Evolutionary conservation across 371 early-diverging fungal genomes (phyloP).

Genomic region (Haplosporangium sp.): DNA sequence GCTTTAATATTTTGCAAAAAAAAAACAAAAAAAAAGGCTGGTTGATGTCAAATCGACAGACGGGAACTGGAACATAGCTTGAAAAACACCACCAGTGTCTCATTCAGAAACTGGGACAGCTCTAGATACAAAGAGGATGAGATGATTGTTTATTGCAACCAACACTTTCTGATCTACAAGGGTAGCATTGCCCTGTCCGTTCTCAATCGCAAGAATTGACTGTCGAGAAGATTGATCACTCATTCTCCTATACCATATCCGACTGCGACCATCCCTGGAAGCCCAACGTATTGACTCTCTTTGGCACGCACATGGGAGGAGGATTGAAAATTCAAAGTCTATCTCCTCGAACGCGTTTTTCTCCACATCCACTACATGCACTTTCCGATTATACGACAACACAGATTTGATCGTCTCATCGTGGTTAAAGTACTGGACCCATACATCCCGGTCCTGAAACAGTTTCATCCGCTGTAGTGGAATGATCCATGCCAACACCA

Average conservation of each 20-base stretch:
- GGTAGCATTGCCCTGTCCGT: no score
- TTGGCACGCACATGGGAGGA: no score
- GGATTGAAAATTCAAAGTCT: not conserved
- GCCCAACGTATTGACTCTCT: not conserved
- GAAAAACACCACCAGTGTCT: no score
- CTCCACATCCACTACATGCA: conserved; percentile 35
- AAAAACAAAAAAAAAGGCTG: conserved; percentile 1
- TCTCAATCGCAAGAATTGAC: no score
- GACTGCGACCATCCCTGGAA: conserved; percentile 4
- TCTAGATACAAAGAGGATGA: no score
- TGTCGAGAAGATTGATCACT: no score
- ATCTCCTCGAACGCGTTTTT: conserved; percentile 12
- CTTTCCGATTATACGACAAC: conserved; percentile 3
- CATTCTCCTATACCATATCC: not conserved
- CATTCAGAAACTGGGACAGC: not conserved
- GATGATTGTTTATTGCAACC: no score
- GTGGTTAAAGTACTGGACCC: conserved; percentile 30
- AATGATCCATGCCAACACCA: not conserved
- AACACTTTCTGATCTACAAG: no score
- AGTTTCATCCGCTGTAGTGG: conserved; percentile 7
- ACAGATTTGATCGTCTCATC: conserved; percentile 27
- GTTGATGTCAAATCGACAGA: not conserved
- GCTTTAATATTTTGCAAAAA: not conserved
- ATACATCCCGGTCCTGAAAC: conserved; percentile 21
- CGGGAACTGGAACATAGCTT: not conserved